Percentiles rank a stretch among this genome's conserved stretches.
Evolutionary conservation across 441 rosid species (phyloP).

Genomic region (Arabidopsis lyrata): DNA sequence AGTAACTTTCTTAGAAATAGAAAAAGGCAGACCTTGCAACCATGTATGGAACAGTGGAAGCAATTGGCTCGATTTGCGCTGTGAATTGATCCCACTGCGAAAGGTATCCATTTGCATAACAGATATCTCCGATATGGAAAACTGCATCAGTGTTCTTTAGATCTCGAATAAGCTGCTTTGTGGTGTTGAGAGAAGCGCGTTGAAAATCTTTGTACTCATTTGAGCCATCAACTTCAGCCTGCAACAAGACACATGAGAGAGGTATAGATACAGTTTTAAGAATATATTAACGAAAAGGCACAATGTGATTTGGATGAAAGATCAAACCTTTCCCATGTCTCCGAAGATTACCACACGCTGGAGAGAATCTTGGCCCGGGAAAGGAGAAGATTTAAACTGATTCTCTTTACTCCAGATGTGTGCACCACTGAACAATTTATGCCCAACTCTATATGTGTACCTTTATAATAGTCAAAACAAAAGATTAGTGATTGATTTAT

Average conservation of each 20-base stretch:
- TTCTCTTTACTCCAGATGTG: slow-evolving; percentile 69
- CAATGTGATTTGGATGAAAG: slow-evolving; percentile 5
- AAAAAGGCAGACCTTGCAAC: slow-evolving; percentile 47
- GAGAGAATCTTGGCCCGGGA: slow-evolving; percentile 73
- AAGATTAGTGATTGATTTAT: not conserved
- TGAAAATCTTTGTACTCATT: slow-evolving; percentile 70
- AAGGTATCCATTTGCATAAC: slow-evolving; percentile 79
- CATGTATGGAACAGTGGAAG: slow-evolving; percentile 84
- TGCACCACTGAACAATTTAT: slow-evolving; percentile 58
- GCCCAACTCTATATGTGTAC: slow-evolving; percentile 78
- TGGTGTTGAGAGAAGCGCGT: slow-evolving; percentile 74
- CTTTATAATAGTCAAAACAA: slow-evolving; percentile 46
- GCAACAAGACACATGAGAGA: not conserved
- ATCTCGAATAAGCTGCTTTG: slow-evolving; percentile 68
- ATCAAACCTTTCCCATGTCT: slow-evolving; percentile 91
- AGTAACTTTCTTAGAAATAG: too few relatives aligned
- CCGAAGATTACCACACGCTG: slow-evolving; percentile 84
- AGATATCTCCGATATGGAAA: slow-evolving; percentile 81
- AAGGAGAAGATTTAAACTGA: slow-evolving; percentile 79
- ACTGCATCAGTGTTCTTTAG: slow-evolving; percentile 68
- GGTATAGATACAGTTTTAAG: slow-evolving; percentile 19
- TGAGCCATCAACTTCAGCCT: slow-evolving; percentile 84
- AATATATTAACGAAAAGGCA: slow-evolving; percentile 6
- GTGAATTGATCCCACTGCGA: slow-evolving; percentile 91
- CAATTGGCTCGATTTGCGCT: slow-evolving; percentile 77